Evolutionary conservation across 495 filamentous ascomycete genomes (phyloP).

Genomic region (Jackrogersella minutella): DNA sequence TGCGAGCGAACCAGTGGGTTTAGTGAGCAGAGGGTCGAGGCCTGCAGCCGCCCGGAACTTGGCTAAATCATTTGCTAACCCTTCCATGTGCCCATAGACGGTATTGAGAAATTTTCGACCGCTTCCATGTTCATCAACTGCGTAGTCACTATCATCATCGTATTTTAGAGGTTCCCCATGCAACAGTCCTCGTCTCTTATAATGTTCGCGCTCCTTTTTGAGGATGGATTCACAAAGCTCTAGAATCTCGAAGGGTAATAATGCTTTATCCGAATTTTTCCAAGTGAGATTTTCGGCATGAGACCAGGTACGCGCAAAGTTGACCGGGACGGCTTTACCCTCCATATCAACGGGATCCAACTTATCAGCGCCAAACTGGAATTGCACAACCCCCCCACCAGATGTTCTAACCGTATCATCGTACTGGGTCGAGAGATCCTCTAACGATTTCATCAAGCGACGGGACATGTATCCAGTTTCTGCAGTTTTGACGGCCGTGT

Average conservation of each 20-base stretch:
- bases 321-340: constrained; percentile 87
- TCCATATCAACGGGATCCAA: constrained; percentile 98
- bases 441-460: constrained; percentile 95
- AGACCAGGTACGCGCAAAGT: constrained; percentile 91
- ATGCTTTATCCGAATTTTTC: constrained; percentile 72
- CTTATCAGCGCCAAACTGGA: constrained; percentile 95
- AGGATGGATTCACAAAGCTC: constrained; percentile 70
- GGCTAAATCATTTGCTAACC: constrained; percentile 58
- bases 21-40: constrained; percentile 44
- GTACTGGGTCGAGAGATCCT: constrained; percentile 91
- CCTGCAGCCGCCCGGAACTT: constrained; percentile 55
- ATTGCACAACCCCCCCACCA: constrained; percentile 85
- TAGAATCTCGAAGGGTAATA: constrained; percentile 79
- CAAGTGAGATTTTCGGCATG: constrained; percentile 84
- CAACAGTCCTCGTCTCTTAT: constrained; percentile 64
- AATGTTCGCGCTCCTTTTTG: constrained; percentile 67
- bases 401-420: constrained; percentile 95
- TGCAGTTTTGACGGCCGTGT: constrained; percentile 99
- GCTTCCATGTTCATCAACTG: constrained; percentile 85
- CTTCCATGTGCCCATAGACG: constrained; percentile 72
- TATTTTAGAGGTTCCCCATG: constrained; percentile 64
- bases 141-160: constrained; percentile 67
- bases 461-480: constrained; percentile 99
- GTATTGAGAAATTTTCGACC: constrained; percentile 81
- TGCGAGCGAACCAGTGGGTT: constrained; percentile 31